Evolutionary conservation across 2,329 filamentous ascomycete species (phyloP).

Genomic region (Trichoderma arundinaceum): DNA sequence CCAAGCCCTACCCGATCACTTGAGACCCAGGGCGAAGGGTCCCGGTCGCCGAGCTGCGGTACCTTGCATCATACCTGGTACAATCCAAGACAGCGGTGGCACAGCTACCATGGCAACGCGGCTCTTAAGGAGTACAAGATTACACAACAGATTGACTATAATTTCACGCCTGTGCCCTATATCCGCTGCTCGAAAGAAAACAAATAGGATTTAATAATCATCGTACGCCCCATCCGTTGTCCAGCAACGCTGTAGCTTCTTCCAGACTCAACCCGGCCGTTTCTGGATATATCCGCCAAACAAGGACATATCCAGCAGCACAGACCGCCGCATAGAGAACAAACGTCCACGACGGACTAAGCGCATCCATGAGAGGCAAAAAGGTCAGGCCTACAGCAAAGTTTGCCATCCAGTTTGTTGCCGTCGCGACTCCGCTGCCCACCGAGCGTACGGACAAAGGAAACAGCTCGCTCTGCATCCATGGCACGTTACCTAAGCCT

Average conservation of each 20-base stretch:
- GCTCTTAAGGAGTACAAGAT: neutral
- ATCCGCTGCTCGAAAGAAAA: neutral
- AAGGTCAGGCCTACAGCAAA: conserved; percentile 87
- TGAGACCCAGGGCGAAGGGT: neutral
- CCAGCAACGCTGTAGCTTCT: conserved; percentile 74
- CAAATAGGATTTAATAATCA: conserved; percentile 39
- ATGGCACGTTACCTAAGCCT: conserved; percentile 89
- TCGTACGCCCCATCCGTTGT: conserved; percentile 73
- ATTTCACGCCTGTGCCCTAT: neutral
- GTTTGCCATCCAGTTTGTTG: conserved; percentile 87
- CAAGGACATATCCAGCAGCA: conserved; percentile 65
- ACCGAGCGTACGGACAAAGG: conserved; percentile 74
- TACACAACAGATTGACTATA: neutral
- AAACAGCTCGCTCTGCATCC: conserved; percentile 95
- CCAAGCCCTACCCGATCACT: neutral
- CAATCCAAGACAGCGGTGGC: neutral
- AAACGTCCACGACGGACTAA: conserved; percentile 80
- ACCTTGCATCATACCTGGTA: conserved; percentile 19
- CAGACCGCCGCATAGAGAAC: conserved; percentile 78
- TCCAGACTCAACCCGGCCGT: conserved; percentile 82
- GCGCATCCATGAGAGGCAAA: conserved; percentile 78
- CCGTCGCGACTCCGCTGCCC: conserved; percentile 75
- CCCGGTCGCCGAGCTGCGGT: conserved; percentile 14
- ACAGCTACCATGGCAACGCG: conserved; percentile 19
- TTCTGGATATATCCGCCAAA: conserved; percentile 84